Evolutionary conservation across 2,329 filamentous ascomycete genomes (phyloP).

Genomic region (Tolypocladium paradoxum): DNA sequence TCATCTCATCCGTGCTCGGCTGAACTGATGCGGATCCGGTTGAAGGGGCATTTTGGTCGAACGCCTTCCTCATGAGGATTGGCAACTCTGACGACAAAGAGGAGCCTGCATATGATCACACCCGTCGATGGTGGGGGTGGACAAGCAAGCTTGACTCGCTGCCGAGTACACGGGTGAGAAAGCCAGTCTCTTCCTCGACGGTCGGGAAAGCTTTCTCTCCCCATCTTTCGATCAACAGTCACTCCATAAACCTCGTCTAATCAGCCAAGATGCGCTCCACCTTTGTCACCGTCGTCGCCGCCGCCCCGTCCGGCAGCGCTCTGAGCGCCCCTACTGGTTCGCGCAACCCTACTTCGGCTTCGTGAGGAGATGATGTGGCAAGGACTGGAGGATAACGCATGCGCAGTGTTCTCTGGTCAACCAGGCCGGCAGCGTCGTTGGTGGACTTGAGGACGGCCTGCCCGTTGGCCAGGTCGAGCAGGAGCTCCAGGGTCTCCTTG

Average conservation of each 20-base stretch:
- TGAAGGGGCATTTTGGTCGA: background rate
- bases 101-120: background rate
- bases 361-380: too few species aligned
- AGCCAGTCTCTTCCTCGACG: background rate
- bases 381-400: background rate
- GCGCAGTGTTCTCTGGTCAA: constrained; percentile 3
- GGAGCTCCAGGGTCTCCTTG: constrained; percentile 9
- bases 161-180: background rate
- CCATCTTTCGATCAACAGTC: background rate
- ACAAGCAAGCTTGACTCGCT: background rate
- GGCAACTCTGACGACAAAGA: background rate
- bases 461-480: constrained; percentile 8
- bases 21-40: background rate
- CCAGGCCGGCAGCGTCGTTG: constrained; percentile 7
- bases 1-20: background rate
- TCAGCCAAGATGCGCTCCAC: constrained; percentile 11
- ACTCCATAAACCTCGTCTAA: background rate
- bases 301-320: constrained; percentile 6
- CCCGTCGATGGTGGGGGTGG: background rate
- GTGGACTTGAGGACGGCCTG: constrained; percentile 6
- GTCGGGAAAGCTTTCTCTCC: background rate
- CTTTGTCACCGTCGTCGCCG: constrained; percentile 4
- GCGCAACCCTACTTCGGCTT: background rate
- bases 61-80: background rate
- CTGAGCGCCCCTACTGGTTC: constrained; percentile 6